Evolutionary conservation across 2,329 filamentous ascomycete species (phyloP).

Genomic region (Basipetospora chlamydospora): DNA sequence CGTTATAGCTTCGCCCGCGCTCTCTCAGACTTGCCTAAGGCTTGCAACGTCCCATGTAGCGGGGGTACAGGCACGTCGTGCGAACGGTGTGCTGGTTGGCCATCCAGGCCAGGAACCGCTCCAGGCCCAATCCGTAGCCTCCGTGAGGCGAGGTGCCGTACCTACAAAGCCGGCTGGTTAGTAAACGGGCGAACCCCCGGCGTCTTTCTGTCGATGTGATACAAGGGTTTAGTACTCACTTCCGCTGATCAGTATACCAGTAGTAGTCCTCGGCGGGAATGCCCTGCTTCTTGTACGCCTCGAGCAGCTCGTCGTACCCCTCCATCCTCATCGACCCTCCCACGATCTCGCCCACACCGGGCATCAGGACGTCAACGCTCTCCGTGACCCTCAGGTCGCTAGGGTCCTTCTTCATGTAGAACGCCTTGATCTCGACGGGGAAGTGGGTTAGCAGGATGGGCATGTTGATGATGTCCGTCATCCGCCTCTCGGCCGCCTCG

Average conservation of each 20-base stretch:
- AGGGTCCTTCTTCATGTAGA: conserved; percentile 92
- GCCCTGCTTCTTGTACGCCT: conserved; percentile 72
- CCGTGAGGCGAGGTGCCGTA: conserved; percentile 88
- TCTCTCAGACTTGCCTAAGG: no score
- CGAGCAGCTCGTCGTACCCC: conserved; percentile 77
- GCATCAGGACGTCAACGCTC: conserved; percentile 75
- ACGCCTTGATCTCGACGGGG: conserved; percentile 93
- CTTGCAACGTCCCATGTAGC: conserved; percentile 70
- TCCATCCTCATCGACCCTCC: conserved; percentile 95
- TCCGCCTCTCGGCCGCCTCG: conserved; percentile 86
- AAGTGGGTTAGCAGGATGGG: conserved; percentile 97
- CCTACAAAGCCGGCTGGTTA: conserved; percentile 25
- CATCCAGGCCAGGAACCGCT: conserved; percentile 56
- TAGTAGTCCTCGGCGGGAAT: conserved; percentile 81
- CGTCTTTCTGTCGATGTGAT: conserved; percentile 3
- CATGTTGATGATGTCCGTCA: conserved; percentile 93
- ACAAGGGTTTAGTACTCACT: conserved; percentile 41
- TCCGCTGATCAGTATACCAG: conserved; percentile 97
- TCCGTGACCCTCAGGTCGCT: conserved; percentile 75
- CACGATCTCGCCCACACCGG: conserved; percentile 92
- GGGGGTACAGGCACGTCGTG: conserved; percentile 59
- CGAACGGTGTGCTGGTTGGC: conserved; percentile 50
- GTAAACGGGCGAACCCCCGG: conserved; percentile 7
- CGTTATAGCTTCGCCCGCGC: no score
- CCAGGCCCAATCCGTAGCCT: conserved; percentile 83